Evolutionary conservation across 352 stramenopile genomes (phyloP), one percentile per base, ranked within the genome.

Genomic region (Globisporangium canariense): DNA sequence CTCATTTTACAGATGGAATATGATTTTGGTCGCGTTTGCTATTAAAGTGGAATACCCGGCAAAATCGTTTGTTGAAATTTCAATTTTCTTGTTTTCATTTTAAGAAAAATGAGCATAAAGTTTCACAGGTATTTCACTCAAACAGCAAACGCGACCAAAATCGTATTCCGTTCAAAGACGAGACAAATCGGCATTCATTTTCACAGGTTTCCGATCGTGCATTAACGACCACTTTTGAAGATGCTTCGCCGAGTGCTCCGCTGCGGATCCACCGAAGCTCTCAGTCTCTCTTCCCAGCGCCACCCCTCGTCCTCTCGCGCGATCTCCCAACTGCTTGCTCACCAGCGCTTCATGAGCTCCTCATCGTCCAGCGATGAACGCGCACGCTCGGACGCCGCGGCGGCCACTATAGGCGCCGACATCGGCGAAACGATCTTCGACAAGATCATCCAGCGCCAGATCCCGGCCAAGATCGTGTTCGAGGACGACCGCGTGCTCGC

Each of bases 391-490:
- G 84, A 93, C 53, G 74, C 71, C 41, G 74, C 71, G 9, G 81
- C 81, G 0, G 75, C 78, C 9, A 56, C 62, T 2, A 55, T 47
- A 67, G 50, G 64, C 4, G 22, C 18, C 22, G 69, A 66, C 51
- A 81, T 79, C 14, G 83, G 90, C 5, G 81, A 79, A 30, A 99
- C 97, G 2, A 91, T 99, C 50, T 99, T 99, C 76, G 97, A 99
- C 78, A 99, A 99, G 75, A 99, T 99, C 73, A 81, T 99, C 51
- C 71, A 80, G 14, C 78, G 83, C 36, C 78, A 98, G 36, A 99
- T 99, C 63, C 96, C 97, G 6, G 91, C 97, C 47, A 82, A 90
- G 52, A 96, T 99, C 74, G 96, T 98, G 45, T 98, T 97, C 69
- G 94, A 99, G 70, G 94, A 99, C 78, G 93, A 98, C 50, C 83